phyloP scores from a whole-genome alignment of 345 rosid species.

The Ceriops tagal region DNA sequence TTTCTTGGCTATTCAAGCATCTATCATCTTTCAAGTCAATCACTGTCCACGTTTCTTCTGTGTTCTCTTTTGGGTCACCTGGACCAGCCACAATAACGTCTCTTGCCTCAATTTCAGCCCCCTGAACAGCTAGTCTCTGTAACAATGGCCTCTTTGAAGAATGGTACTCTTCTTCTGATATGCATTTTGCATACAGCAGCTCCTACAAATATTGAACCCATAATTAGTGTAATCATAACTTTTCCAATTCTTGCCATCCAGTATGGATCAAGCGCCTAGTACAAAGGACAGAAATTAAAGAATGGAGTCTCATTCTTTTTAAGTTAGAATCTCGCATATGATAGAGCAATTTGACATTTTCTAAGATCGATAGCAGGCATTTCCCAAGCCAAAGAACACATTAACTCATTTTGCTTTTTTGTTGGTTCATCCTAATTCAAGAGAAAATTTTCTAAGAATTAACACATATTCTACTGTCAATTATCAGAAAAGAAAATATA shows the following conservation, averaged over 20 bases:
- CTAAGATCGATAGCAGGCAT: too few species aligned
- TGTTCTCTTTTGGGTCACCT: slow-evolving; percentile 33
- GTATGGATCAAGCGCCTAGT: too few species aligned
- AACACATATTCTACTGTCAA: too few species aligned
- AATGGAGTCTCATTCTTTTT: too few species aligned
- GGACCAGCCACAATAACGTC: slow-evolving; percentile 41
- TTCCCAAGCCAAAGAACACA: too few species aligned
- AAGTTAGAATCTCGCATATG: too few species aligned
- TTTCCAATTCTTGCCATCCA: not conserved
- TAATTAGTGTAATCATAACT: not conserved
- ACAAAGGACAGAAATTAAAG: too few species aligned
- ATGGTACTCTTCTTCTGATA: slow-evolving; percentile 63
- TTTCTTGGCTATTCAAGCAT: slow-evolving; percentile 29
- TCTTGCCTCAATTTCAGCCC: slow-evolving; percentile 61
- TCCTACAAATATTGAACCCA: slow-evolving; percentile 31
- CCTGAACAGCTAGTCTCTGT: slow-evolving; percentile 66
- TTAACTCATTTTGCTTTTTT: too few species aligned
- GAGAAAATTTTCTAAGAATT: too few species aligned
- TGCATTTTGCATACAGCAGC: slow-evolving; percentile 63
- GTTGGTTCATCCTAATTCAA: too few species aligned
- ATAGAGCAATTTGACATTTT: too few species aligned
- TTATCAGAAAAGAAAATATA: too few species aligned
- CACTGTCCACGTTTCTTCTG: slow-evolving; percentile 63
- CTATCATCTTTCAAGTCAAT: slow-evolving; percentile 67
- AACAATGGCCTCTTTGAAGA: slow-evolving; percentile 69